Evolutionary conservation across 2,329 filamentous ascomycete genomes (phyloP).

Genomic region (Aspergillus pseudotamarii): DNA sequence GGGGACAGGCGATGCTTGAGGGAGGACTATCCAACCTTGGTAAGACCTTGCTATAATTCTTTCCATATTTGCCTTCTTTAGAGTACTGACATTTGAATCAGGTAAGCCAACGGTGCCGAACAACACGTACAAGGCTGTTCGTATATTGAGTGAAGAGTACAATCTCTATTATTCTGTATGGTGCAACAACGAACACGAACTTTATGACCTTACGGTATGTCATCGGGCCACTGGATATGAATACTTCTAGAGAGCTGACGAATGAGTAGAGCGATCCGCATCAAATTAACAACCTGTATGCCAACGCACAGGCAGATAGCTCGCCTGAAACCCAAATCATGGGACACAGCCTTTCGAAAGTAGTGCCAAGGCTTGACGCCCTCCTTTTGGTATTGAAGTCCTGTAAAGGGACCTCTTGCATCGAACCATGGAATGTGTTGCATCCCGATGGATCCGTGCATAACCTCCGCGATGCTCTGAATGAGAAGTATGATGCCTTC

Average conservation of each 20-base stretch:
- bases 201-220: conserved; percentile 42
- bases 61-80: not conserved
- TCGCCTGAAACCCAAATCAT: conserved; percentile 17
- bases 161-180: conserved; percentile 46
- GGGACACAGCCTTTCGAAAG: conserved; percentile 23
- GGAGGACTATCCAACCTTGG: conserved; percentile 31
- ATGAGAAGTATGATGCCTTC: conserved; percentile 33
- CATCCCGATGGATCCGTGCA: conserved; percentile 35
- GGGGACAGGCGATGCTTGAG: conserved; percentile 47
- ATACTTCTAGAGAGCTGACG: not conserved
- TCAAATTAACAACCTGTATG: conserved; percentile 39
- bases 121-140: conserved; percentile 45
- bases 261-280: conserved; percentile 37
- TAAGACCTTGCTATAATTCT: conserved; percentile 14
- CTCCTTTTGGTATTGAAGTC: conserved; percentile 45
- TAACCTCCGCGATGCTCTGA: conserved; percentile 36
- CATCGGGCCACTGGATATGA: not conserved
- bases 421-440: conserved; percentile 40
- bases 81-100: not conserved
- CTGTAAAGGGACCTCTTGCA: conserved; percentile 39
- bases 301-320: not conserved
- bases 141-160: conserved; percentile 38
- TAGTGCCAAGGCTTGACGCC: conserved; percentile 36
- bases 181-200: conserved; percentile 46
- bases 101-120: conserved; percentile 28